Evolutionary conservation across 2,329 filamentous ascomycete species (phyloP).

Genomic region (Microcyclosporella mali): DNA sequence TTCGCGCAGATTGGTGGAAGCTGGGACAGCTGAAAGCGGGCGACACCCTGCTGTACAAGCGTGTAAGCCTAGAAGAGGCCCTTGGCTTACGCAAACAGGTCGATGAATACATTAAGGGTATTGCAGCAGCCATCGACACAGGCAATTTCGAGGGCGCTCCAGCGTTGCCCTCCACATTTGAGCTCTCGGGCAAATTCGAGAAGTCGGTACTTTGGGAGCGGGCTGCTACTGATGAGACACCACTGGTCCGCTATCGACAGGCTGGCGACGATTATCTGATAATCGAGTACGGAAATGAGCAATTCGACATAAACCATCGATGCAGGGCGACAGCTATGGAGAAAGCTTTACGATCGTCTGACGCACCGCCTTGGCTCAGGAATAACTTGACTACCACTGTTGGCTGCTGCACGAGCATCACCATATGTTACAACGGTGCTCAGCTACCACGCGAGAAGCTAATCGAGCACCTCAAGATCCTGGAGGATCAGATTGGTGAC

Average conservation of each 20-base stretch:
- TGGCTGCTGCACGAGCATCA: conserved; percentile 44
- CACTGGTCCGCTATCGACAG: conserved; percentile 33
- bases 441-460: conserved; percentile 33
- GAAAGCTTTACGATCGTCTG: conserved; percentile 39
- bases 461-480: conserved; percentile 33
- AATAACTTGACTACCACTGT: conserved; percentile 46
- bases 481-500: conserved; percentile 40
- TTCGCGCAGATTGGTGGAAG: conserved; percentile 56
- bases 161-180: conserved; percentile 25
- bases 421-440: conserved; percentile 38
- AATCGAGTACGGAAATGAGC: conserved; percentile 53
- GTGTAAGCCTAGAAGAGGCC: conserved; percentile 49
- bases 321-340: conserved; percentile 51
- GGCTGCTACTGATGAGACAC: conserved; percentile 21
- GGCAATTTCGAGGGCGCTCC: conserved; percentile 29
- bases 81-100: conserved; percentile 40
- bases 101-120: conserved; percentile 40
- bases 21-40: conserved; percentile 57
- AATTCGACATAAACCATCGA: conserved; percentile 52
- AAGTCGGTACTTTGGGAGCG: conserved; percentile 30
- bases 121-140: conserved; percentile 38
- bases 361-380: conserved; percentile 35
- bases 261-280: conserved; percentile 47
- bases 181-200: conserved; percentile 21
- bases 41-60: conserved; percentile 47